phyloP scores from a whole-genome alignment of 306 rosid species.

The Trichosanthes cucumerina region DNA sequence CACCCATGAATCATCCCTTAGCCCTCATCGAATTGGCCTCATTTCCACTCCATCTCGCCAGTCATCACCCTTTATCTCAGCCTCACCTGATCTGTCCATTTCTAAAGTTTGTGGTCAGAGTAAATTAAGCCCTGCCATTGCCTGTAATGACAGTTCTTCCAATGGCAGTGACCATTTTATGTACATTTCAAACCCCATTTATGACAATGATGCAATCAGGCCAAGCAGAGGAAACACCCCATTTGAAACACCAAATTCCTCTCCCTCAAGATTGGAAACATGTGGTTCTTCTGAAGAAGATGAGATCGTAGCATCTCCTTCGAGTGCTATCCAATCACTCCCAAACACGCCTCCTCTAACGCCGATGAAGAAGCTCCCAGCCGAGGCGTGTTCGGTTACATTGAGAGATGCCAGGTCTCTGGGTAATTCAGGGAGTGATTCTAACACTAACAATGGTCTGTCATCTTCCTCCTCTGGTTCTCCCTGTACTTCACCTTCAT shows the following conservation, averaged over 20 bases:
- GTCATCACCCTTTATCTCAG: not conserved
- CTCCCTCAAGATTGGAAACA: constrained; percentile 57
- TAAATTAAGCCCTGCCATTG: not conserved
- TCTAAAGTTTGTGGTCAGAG: not conserved
- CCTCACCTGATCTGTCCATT: not conserved
- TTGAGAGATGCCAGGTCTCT: constrained; percentile 49
- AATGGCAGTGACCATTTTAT: constrained; percentile 33
- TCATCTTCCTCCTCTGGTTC: constrained; percentile 75
- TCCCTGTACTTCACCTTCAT: constrained; percentile 79
- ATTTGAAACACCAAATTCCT: constrained; percentile 75
- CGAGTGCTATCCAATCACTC: constrained; percentile 17
- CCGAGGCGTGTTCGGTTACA: constrained; percentile 65
- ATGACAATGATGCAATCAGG: constrained; percentile 39
- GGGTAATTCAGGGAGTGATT: constrained; percentile 63
- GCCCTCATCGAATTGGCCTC: not conserved
- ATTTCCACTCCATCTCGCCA: not conserved
- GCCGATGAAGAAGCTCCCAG: constrained; percentile 78
- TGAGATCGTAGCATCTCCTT: constrained; percentile 15
- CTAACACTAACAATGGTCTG: constrained; percentile 38
- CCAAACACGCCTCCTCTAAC: constrained; percentile 59
- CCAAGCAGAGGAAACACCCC: constrained; percentile 34
- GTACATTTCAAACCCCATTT: constrained; percentile 88
- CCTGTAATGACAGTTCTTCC: constrained; percentile 5
- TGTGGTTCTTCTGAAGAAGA: constrained; percentile 34
- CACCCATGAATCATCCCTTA: constrained; percentile 19